A percentile compares a stretch with the other conserved stretches of the same genome.
phyloP scores from a whole-genome alignment of 2,329 filamentous ascomycete genomes.

The Nothophaeocryptopus gaeumannii region DNA sequence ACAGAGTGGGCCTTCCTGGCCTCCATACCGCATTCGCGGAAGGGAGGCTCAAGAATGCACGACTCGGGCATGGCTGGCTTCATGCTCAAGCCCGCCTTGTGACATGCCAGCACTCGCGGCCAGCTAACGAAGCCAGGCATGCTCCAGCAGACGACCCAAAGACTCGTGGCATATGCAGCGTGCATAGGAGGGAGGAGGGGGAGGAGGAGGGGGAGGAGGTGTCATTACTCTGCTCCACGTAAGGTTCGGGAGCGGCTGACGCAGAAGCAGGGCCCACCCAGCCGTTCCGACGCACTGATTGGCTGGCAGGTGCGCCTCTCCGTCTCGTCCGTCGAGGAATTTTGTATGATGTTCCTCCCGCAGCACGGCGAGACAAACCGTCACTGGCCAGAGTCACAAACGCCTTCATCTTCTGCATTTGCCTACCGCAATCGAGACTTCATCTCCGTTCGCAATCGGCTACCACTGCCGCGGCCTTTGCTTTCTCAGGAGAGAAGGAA shows the following conservation, averaged over 20 bases:
- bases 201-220: too few species aligned
- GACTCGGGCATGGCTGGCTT: slow-evolving; percentile 6
- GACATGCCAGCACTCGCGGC: slow-evolving; percentile 11
- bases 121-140: slow-evolving; percentile 7
- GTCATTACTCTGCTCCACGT: too few species aligned
- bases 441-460: not conserved
- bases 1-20: slow-evolving; percentile 6
- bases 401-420: not conserved
- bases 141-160: not conserved
- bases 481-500: not conserved
- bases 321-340: not conserved
- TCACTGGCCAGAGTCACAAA: slow-evolving; percentile 8
- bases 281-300: not conserved
- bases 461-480: too few species aligned
- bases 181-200: too few species aligned
- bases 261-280: too few species aligned
- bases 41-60: slow-evolving; percentile 20
- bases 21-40: not conserved
- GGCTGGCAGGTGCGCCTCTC: slow-evolving; percentile 1
- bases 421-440: not conserved
- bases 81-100: slow-evolving; percentile 6
- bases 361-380: not conserved
- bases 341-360: not conserved
- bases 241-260: too few species aligned
- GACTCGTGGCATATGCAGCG: slow-evolving; percentile 1